Evolutionary conservation across 2,329 filamentous ascomycete species (phyloP).

Genomic region (Botrytis hyacinthi): DNA sequence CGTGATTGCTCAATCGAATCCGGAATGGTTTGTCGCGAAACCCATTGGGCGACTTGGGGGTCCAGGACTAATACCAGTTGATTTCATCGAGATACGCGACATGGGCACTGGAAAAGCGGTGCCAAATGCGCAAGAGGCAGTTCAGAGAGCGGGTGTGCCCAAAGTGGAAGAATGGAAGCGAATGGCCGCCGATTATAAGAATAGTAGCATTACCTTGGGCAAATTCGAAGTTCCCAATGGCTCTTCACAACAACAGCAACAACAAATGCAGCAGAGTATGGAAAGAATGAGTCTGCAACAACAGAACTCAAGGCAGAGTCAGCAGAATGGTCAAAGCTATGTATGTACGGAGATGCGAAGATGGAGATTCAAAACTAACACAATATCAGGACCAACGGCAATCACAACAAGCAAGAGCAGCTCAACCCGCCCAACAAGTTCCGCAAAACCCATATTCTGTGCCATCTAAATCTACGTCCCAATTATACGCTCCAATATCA

Average conservation of each 20-base stretch:
- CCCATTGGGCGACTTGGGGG: conserved; percentile 97
- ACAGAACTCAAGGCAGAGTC: conserved; percentile 49
- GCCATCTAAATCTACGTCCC: conserved; percentile 47
- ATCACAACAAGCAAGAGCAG: conserved; percentile 32
- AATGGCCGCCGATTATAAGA: conserved; percentile 99
- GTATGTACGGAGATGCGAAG: conserved; percentile 41
- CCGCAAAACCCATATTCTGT: conserved; percentile 37
- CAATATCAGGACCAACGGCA: conserved; percentile 29
- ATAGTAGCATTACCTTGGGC: conserved; percentile 94
- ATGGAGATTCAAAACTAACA: conserved; percentile 3
- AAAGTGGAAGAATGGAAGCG: conserved; percentile 99
- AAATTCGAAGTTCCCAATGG: conserved; percentile 68
- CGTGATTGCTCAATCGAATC: conserved; percentile 96
- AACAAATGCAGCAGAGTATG: conserved; percentile 67
- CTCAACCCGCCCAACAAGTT: conserved; percentile 32
- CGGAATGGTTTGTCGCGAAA: conserved; percentile 99
- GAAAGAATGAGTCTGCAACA: conserved; percentile 76
- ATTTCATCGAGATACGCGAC: conserved; percentile 93
- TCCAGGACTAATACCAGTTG: conserved; percentile 91
- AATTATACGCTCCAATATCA: conserved; percentile 71
- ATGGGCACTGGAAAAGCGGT: conserved; percentile 86
- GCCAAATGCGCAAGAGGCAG: conserved; percentile 77
- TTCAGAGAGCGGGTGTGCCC: conserved; percentile 84
- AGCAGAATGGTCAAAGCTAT: conserved; percentile 49
- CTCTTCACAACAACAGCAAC: conserved; percentile 48